phyloP scores from a whole-genome alignment of 2,329 filamentous ascomycete genomes.

The Cadophora luteo-olivacea region DNA sequence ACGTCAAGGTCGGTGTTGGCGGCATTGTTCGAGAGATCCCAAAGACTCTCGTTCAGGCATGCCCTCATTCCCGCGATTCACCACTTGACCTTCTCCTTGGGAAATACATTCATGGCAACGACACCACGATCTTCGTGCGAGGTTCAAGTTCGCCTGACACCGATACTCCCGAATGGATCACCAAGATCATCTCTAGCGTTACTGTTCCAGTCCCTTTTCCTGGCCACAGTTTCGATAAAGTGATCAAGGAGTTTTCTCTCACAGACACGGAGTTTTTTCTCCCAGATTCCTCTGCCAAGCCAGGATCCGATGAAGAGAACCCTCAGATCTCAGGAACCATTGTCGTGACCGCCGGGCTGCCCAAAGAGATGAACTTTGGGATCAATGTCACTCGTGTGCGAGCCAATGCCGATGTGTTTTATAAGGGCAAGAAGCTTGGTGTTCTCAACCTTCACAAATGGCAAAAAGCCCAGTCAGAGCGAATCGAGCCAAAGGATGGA shows the following conservation, averaged over 20 bases:
- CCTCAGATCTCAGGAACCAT: slow-evolving; percentile 86
- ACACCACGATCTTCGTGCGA: slow-evolving; percentile 81
- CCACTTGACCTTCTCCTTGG: slow-evolving; percentile 84
- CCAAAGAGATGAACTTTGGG: slow-evolving; percentile 85
- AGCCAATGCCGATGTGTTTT: slow-evolving; percentile 81
- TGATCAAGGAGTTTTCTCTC: slow-evolving; percentile 88
- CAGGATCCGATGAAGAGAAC: slow-evolving; percentile 72
- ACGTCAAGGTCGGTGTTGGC: slow-evolving; percentile 72
- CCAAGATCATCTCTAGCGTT: slow-evolving; percentile 79
- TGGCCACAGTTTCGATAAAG: slow-evolving; percentile 78
- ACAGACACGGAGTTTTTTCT: slow-evolving; percentile 85
- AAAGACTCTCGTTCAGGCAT: slow-evolving; percentile 72
- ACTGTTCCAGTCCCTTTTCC: slow-evolving; percentile 86
- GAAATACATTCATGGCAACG: slow-evolving; percentile 80
- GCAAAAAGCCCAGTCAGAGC: slow-evolving; percentile 85
- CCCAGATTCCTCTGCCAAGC: slow-evolving; percentile 80
- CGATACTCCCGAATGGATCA: slow-evolving; percentile 82
- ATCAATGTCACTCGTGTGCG: slow-evolving; percentile 79
- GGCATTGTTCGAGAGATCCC: slow-evolving; percentile 78
- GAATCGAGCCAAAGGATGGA: slow-evolving; percentile 61
- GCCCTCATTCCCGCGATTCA: slow-evolving; percentile 78
- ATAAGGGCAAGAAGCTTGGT: slow-evolving; percentile 79
- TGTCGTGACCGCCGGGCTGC: slow-evolving; percentile 77
- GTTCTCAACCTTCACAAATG: slow-evolving; percentile 80
- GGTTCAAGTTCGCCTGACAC: slow-evolving; percentile 72